Evolutionary conservation across 495 filamentous ascomycete species (phyloP), one percentile per base, ranked within the genome.

Genomic region (Tuber indicum): DNA sequence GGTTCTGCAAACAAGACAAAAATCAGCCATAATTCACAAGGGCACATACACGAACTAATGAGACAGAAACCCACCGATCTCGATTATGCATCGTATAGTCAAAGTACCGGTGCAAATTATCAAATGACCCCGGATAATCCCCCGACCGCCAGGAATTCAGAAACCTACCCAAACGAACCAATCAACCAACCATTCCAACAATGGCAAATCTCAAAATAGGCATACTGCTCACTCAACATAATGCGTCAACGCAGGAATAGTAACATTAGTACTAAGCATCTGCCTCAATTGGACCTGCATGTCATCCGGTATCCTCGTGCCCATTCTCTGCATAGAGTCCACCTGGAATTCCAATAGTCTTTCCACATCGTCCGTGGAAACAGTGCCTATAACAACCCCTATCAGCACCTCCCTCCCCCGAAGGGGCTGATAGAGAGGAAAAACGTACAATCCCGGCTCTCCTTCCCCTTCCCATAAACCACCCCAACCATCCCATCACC

Each of bases 21-120:
- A 58, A 45, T 66, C 58, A 66, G 58, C 14, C 58, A 66, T 66
- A 66, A 36, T 36, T 26, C 58, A 36, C 58, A 66, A 52, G 52
- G 23, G 62, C 58, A 77, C 44, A 6, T 23, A 46, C 39, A 36
- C 23, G 7, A 46, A 26, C 9, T 21, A 3, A 44, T 71, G 3
- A 44, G 39, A 43, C 1, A n/a, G 23, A 8, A 75, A 26, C 26
- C 14, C 85, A 84, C 36, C 92, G 90, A 82, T 96, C 92, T 42
- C 90, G 86, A 79, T 90, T 92, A 77, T 96, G 92, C 92, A 98
- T 94, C 8, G 93, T 96, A 85, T 97, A 97, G 84, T 99, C 96
- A 82, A 97, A 99, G 84, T 97, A 98, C 58, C 94, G 91, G 84
- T 99, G 95, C 43, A 99, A 88, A 78, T 91, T 91, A 77, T 99